Evolutionary conservation across 2,329 filamentous ascomycete species (phyloP).

Genomic region (Coniochaeta pulveracea): DNA sequence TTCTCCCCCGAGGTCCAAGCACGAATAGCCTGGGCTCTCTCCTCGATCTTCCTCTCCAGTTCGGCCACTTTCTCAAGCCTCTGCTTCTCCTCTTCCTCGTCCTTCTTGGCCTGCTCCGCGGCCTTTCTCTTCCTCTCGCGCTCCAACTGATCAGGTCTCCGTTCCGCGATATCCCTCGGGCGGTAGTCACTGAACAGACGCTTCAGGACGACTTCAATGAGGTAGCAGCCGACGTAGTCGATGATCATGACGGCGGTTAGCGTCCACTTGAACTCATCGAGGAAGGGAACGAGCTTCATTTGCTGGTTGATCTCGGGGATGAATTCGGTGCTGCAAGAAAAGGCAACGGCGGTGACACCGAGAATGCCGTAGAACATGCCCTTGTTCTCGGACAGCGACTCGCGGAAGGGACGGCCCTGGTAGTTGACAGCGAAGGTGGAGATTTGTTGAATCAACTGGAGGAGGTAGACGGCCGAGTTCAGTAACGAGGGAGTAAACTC

Average conservation of each 20-base stretch:
- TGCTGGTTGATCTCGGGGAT: constrained; percentile 90
- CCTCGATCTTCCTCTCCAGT: constrained; percentile 46
- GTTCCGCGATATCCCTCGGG: constrained; percentile 83
- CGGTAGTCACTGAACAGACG: constrained; percentile 77
- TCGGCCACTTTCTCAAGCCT: constrained; percentile 43
- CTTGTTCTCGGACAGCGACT: constrained; percentile 88
- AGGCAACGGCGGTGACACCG: constrained; percentile 79
- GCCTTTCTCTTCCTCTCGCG: constrained; percentile 61
- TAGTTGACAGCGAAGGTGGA: constrained; percentile 99
- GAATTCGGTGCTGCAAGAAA: constrained; percentile 90
- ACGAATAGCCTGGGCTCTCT: constrained; percentile 34
- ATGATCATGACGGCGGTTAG: constrained; percentile 77
- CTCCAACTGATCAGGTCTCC: constrained; percentile 76
- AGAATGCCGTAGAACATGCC: constrained; percentile 98
- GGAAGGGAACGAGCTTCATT: constrained; percentile 87
- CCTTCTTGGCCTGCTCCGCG: constrained; percentile 37
- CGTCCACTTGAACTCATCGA: constrained; percentile 74
- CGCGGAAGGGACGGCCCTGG: constrained; percentile 94
- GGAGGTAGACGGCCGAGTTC: constrained; percentile 92
- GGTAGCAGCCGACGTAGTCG: constrained; percentile 78
- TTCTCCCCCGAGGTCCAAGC: constrained; percentile 32
- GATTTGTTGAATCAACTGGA: constrained; percentile 97
- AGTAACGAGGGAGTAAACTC: constrained; percentile 89
- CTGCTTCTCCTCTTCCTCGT: constrained; percentile 39
- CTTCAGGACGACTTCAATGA: constrained; percentile 83